A percentile compares a stretch with the other conserved stretches of the same genome.
These are phyloP conservation scores for Knufia fluminis DNA, from an alignment of 2,329 filamentous ascomycete genomes.

Conservation along the genomic window DNA sequence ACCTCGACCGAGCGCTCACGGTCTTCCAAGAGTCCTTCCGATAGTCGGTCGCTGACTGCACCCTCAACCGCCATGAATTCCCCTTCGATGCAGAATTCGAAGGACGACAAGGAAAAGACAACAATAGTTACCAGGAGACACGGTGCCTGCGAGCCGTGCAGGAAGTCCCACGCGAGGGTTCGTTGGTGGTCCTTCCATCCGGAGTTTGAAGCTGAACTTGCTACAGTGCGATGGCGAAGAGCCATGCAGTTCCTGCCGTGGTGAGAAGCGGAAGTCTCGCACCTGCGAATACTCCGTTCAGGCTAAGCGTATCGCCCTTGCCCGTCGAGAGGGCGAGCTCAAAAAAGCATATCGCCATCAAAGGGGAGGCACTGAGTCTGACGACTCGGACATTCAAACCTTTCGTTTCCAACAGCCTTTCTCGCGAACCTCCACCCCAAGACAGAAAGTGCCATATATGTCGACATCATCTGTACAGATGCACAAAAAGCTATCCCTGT, in stretches of 20 bases:
- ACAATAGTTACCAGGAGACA: background rate
- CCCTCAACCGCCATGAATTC: background rate
- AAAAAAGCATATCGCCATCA: background rate
- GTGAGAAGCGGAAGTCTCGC: conserved; percentile 7
- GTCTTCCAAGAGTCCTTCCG: no score
- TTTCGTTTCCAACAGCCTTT: background rate
- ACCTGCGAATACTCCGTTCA: conserved; percentile 4
- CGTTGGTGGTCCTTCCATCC: background rate
- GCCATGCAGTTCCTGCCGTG: conserved; percentile 6
- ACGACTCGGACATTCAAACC: background rate
- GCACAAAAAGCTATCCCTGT: background rate
- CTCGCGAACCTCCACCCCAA: background rate
- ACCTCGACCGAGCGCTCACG: no score
- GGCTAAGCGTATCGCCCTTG: background rate
- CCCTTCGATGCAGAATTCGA: background rate
- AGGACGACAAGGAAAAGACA: background rate
- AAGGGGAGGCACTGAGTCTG: background rate
- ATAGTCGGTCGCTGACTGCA: background rate
- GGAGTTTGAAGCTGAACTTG: background rate
- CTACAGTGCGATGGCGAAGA: conserved; percentile 3
- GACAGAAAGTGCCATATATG: background rate
- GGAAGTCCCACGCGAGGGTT: background rate
- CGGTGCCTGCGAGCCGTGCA: conserved; percentile 4
- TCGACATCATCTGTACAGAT: background rate
- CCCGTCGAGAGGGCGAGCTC: background rate